Base-by-base conservation (phyloP, 371 early-diverging fungal species). In the Lichtheimia corymbifera region DNA sequence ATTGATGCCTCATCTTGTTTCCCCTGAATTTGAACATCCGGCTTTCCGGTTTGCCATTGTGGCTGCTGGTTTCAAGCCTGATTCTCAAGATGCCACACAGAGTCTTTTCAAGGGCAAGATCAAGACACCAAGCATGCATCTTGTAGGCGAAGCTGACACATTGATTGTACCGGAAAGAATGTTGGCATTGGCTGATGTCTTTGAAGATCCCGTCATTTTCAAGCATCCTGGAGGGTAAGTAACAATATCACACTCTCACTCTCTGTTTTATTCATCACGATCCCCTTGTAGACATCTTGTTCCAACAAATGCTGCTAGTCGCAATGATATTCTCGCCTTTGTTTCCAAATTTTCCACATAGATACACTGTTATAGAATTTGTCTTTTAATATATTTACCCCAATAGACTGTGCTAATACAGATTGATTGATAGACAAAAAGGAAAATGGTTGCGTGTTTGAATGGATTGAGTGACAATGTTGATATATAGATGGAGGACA, bases 131-230 rank as follows among this genome's bases (percentile, higher is more conserved):
- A 80, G 85, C 43, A 56, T 91, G 66, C 88, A 88, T 68, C 80
- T 91, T 70, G 83, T 89, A 68, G 91, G 89, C n/a, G 70, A 69
- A 54, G 65, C 73, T 17, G 88, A 88, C 62, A 74, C 71, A 24
- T 65, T 83, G 62, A 82, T 88, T 25, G 24, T 65, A 13, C 84
- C 83, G 7, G 78, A 74, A 45, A 63, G 78, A 20, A 77, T 76
- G 61, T 57, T 68, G 27, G 66, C 57, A 0, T 66, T 88, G 43
- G 73, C 77, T 3, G 73, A 65, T 13, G 70, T 72, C 50, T 79
- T 79, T 61, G 52, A 65, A 30, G 52, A 74, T 6, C 75, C 77
- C 18, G 54, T 57, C 22, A 45, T 79, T 2, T 59, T 80, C 18
- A 50, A 59, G 17, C 87, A 84, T 52, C 60, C 77, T 28, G 82